Evolutionary conservation across 2,329 filamentous ascomycete species (phyloP).

Genomic region (Stagonosporopsis rhizophila): DNA sequence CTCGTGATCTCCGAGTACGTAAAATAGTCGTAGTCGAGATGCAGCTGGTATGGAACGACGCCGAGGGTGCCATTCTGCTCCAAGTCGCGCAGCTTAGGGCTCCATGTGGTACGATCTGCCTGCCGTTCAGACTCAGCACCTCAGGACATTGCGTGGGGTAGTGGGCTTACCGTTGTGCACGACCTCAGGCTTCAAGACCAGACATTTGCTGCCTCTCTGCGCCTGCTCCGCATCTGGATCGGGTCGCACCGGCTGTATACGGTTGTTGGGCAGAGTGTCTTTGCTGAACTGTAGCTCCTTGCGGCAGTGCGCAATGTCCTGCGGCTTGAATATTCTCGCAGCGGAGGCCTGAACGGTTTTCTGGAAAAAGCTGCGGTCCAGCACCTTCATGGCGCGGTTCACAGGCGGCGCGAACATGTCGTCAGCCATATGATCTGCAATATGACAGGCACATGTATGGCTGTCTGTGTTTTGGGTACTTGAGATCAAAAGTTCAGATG

Average conservation of each 20-base stretch:
- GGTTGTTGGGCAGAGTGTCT: slow-evolving; percentile 70
- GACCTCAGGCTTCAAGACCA: slow-evolving; percentile 55
- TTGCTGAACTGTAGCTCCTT: slow-evolving; percentile 69
- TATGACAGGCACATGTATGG: background rate
- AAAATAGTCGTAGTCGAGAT: slow-evolving; percentile 86
- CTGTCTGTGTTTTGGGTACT: background rate
- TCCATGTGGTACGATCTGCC: slow-evolving; percentile 78
- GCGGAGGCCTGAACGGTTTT: slow-evolving; percentile 79
- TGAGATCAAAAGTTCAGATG: slow-evolving; percentile 1
- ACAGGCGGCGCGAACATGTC: slow-evolving; percentile 79
- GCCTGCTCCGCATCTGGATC: slow-evolving; percentile 69
- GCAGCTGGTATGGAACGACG: slow-evolving; percentile 76
- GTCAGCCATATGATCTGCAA: slow-evolving; percentile 33
- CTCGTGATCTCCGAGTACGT: slow-evolving; percentile 83
- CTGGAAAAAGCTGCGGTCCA: slow-evolving; percentile 85
- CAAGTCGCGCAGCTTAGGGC: slow-evolving; percentile 70
- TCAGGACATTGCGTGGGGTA: slow-evolving; percentile 16
- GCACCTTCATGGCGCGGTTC: slow-evolving; percentile 76
- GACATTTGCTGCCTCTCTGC: slow-evolving; percentile 52
- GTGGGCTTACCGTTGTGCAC: slow-evolving; percentile 45
- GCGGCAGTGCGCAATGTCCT: slow-evolving; percentile 75
- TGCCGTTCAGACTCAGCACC: slow-evolving; percentile 47
- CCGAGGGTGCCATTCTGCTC: slow-evolving; percentile 72
- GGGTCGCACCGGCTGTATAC: slow-evolving; percentile 64
- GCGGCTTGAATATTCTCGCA: slow-evolving; percentile 76